Evolutionary conservation across 805 yeast species (phyloP), one percentile per base, ranked within the genome.

Genomic region (Candida orba): DNA sequence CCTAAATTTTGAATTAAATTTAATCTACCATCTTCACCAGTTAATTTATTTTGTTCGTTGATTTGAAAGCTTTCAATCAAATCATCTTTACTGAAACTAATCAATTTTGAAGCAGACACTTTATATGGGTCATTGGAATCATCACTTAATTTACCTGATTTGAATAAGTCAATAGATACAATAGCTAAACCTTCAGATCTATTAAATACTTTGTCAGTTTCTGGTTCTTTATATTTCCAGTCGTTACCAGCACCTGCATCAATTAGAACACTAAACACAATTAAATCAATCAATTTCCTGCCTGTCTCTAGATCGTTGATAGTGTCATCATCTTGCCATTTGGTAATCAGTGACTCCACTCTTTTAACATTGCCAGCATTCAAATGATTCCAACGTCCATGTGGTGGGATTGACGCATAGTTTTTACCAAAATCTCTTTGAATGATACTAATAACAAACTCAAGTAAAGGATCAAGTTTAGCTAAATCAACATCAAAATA

Each of bases 211-310:
- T 50, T 54, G 6, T 59, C 62, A 2, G 66, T 53, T 1, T 45
- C 61, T 2, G 52, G 45, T 46, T 77, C 81, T 3, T 47, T 52
- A 52, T 66, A 79, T 35, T 53, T 58, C 86, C 86, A 79, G 9
- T 51, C 52, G 42, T 75, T 73, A 17, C 85, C 86, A 0, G 85
- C 84, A 20, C 86, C 86, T 5, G 85, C 85, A 58, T 79, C 86
- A 23, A 79, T 63, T 37, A 79, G 58, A 4, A 79, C 86, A 45
- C 82, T 75, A 30, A 79, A 72, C 4, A 78, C 70, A 50, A 79
- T 75, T 43, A 79, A 61, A 57, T 79, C 85, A 42, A 79, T 65
- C 34, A 79, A 59, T 36, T 75, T 71, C 51, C 69, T 72, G 31
- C 81, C 75, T 24, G 73, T 69, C 44, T 78, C 83, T 13, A 63